A percentile compares a stretch with the other conserved stretches of the same genome.
These are phyloP conservation scores for Globisporangium carolinianum DNA, from an alignment of 352 stramenopile species.

Conservation along the genomic window DNA sequence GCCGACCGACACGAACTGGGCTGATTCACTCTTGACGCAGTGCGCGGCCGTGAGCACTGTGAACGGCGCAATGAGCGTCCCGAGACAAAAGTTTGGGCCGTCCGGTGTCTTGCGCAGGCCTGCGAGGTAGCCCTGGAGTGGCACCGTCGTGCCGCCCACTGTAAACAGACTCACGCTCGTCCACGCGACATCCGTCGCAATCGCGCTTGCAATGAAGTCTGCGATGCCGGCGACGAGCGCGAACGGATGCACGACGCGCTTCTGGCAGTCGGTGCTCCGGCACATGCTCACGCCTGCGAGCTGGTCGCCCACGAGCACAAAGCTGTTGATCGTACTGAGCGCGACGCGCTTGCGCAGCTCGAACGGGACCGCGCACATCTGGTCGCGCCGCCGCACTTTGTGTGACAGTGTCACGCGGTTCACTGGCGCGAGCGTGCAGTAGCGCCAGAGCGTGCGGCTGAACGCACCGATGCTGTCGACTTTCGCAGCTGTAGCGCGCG, in stretches of 20 bases:
- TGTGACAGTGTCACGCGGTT: neutral
- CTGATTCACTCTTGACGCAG: slow-evolving; percentile 16
- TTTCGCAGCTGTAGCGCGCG: slow-evolving; percentile 7
- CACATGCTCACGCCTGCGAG: slow-evolving; percentile 21
- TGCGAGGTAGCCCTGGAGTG: slow-evolving; percentile 20
- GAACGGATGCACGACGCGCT: slow-evolving; percentile 12
- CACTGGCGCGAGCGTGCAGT: slow-evolving; percentile 8
- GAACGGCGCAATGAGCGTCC: slow-evolving; percentile 24
- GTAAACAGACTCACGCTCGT: slow-evolving; percentile 9
- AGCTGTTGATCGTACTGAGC: slow-evolving; percentile 14
- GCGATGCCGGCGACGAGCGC: slow-evolving; percentile 16
- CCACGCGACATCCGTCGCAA: slow-evolving; percentile 13
- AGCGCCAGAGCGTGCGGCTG: slow-evolving; percentile 15
- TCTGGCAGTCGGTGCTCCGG: slow-evolving; percentile 1
- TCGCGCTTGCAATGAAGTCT: slow-evolving; percentile 19
- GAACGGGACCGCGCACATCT: slow-evolving; percentile 16
- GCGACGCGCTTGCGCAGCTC: slow-evolving; percentile 9
- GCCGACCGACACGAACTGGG: slow-evolving; percentile 22
- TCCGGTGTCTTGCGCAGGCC: slow-evolving; percentile 17
- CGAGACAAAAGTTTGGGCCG: slow-evolving; percentile 23
- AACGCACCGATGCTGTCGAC: slow-evolving; percentile 6
- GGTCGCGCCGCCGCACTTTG: neutral
- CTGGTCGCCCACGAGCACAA: slow-evolving; percentile 21
- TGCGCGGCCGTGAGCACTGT: slow-evolving; percentile 33
- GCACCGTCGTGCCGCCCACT: slow-evolving; percentile 12